Percentiles rank a stretch among this genome's conserved stretches.
phyloP scores from a whole-genome alignment of 2,329 filamentous ascomycete species.

The Cercospora canescens region DNA sequence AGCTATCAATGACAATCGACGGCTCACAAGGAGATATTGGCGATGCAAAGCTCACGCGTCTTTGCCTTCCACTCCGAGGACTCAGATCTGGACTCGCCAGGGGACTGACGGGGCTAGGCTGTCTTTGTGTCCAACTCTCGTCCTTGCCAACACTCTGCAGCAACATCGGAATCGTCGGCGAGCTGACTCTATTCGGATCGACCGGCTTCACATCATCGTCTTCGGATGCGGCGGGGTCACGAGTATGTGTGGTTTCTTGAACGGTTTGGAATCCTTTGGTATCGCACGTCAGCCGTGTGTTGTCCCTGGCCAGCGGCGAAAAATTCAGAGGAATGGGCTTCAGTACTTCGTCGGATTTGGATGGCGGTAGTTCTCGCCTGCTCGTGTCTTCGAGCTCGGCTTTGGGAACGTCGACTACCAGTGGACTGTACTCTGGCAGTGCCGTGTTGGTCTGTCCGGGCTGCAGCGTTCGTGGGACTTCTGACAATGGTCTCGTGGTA shows the following conservation, averaged over 20 bases:
- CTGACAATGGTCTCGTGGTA: conserved; percentile 1
- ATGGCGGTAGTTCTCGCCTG: background rate
- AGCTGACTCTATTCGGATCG: conserved; percentile 6
- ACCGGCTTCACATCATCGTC: background rate
- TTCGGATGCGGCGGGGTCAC: background rate
- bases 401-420: background rate
- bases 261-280: background rate
- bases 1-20: background rate
- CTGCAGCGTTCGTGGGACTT: background rate
- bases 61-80: background rate
- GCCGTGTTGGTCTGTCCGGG: conserved; percentile 6
- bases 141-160: background rate
- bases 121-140: background rate
- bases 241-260: background rate
- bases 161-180: conserved; percentile 5
- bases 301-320: background rate
- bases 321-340: conserved; percentile 1
- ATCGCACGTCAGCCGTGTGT: background rate
- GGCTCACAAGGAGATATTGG: background rate
- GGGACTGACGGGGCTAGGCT: conserved; percentile 3
- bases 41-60: conserved; percentile 4
- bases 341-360: background rate
- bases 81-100: background rate
- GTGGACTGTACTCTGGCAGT: background rate
- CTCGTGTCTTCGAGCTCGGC: conserved; percentile 5